Percentiles rank a stretch among this genome's conserved stretches.
Evolutionary conservation across 345 rosid genomes (phyloP).

Genomic region (Diplotaxis tenuifolia): DNA sequence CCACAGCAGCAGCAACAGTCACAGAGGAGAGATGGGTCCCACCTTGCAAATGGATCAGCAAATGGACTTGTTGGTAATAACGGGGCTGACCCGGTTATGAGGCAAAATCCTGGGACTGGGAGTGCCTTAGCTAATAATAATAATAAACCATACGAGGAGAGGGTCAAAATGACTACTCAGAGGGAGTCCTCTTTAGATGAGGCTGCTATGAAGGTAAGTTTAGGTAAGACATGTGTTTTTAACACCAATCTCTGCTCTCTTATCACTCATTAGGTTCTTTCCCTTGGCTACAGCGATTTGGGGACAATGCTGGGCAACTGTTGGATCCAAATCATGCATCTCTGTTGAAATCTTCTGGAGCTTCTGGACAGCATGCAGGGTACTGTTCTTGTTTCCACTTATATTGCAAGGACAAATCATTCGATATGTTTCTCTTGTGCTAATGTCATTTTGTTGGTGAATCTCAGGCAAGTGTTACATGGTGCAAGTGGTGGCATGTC

Average conservation of each 20-base stretch:
- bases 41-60: constrained; percentile 69
- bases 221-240: background rate
- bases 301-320: constrained; percentile 84
- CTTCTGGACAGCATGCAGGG: constrained; percentile 87
- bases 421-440: constrained; percentile 3
- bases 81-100: constrained; percentile 63
- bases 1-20: constrained; percentile 50
- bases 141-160: constrained; percentile 85
- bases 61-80: constrained; percentile 77
- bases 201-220: constrained; percentile 70
- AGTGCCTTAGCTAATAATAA: constrained; percentile 83
- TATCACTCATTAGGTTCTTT: background rate
- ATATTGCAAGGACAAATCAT: background rate
- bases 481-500: constrained; percentile 80
- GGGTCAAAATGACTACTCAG: constrained; percentile 67
- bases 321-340: constrained; percentile 91
- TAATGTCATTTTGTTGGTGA: constrained; percentile 16
- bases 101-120: constrained; percentile 76
- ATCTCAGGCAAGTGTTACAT: constrained; percentile 92
- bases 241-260: background rate
- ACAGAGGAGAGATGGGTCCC: constrained; percentile 79
- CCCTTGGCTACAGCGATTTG: constrained; percentile 62
- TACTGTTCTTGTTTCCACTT: constrained; percentile 38
- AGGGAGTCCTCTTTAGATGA: constrained; percentile 88
- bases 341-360: constrained; percentile 71